Evolutionary conservation across 2,329 filamentous ascomycete species (phyloP).

Genomic region (Verticillium nubilum): DNA sequence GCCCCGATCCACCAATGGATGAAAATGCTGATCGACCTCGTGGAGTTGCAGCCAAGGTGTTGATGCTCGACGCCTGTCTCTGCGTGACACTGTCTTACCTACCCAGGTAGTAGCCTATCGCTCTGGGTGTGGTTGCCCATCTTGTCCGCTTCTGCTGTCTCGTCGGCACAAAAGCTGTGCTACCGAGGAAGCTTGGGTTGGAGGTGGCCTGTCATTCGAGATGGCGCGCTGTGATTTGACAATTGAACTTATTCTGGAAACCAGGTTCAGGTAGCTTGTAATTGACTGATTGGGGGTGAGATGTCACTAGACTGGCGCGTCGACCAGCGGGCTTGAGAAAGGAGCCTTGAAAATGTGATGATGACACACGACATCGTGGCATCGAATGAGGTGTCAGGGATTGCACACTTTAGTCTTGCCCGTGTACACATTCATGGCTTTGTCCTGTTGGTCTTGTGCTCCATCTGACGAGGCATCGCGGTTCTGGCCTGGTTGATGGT

Average conservation of each 20-base stretch:
- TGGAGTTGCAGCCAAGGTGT: background rate
- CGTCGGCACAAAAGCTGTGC: background rate
- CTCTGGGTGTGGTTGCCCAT: background rate
- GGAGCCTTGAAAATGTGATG: background rate
- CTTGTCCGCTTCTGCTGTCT: background rate
- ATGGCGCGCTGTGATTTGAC: constrained; percentile 1
- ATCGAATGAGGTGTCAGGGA: background rate
- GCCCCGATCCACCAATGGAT: background rate
- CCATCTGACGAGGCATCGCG: background rate
- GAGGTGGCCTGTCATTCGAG: background rate
- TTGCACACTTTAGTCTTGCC: background rate
- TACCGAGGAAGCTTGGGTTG: background rate
- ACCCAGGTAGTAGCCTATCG: background rate
- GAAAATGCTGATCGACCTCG: background rate
- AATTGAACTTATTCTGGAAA: constrained; percentile 3
- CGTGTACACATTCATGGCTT: background rate
- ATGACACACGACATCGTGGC: background rate
- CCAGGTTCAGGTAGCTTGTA: background rate
- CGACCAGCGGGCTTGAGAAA: background rate
- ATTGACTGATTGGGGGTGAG: background rate
- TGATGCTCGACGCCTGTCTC: background rate
- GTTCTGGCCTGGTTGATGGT: background rate
- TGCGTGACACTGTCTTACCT: background rate
- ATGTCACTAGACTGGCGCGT: background rate
- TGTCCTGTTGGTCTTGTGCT: background rate